A percentile compares a stretch with the other conserved stretches of the same genome.
These are phyloP conservation scores for Cystobasidium slooffiae DNA, from an alignment of 1,284 basidiomycete species.

Conservation along the genomic window DNA sequence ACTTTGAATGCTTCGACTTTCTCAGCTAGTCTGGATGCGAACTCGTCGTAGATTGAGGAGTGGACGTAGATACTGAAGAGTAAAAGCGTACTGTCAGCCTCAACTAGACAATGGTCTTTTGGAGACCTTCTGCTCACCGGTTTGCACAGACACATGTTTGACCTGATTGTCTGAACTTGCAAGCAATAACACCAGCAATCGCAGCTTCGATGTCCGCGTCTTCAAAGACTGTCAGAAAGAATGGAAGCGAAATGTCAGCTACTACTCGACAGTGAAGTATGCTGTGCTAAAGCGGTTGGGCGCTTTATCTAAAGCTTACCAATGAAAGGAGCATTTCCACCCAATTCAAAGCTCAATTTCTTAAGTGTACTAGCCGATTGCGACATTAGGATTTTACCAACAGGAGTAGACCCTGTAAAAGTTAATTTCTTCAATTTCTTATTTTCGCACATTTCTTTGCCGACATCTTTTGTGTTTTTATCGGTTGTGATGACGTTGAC, in stretches of 20 bases:
- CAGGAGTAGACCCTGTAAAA: conserved; percentile 82
- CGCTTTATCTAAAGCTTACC: no score
- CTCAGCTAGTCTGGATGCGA: conserved; percentile 77
- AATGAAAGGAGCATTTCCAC: conserved; percentile 90
- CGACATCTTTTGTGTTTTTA: conserved; percentile 73
- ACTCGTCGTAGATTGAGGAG: conserved; percentile 77
- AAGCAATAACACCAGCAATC: conserved; percentile 63
- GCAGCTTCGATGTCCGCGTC: conserved; percentile 94
- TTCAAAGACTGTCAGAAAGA: conserved; percentile 69
- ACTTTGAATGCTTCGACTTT: conserved; percentile 88
- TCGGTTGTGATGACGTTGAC: conserved; percentile 87
- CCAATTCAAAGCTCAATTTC: conserved; percentile 64
- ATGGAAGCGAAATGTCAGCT: not conserved
- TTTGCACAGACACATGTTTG: conserved; percentile 62
- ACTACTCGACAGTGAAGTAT: not conserved
- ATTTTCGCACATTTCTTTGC: conserved; percentile 64
- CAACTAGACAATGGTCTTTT: no score
- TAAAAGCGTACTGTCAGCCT: not conserved
- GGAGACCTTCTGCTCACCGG: no score
- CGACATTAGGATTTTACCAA: conserved; percentile 85
- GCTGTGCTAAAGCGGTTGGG: no score
- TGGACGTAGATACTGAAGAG: conserved; percentile 50
- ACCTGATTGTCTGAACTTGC: conserved; percentile 88
- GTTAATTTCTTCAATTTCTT: conserved; percentile 69
- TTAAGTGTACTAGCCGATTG: conserved; percentile 87